A percentile compares a stretch with the other conserved stretches of the same genome.
These are phyloP conservation scores for Fusarium bactridioides DNA, from an alignment of 2,329 filamentous ascomycete species.

Conservation along the genomic window DNA sequence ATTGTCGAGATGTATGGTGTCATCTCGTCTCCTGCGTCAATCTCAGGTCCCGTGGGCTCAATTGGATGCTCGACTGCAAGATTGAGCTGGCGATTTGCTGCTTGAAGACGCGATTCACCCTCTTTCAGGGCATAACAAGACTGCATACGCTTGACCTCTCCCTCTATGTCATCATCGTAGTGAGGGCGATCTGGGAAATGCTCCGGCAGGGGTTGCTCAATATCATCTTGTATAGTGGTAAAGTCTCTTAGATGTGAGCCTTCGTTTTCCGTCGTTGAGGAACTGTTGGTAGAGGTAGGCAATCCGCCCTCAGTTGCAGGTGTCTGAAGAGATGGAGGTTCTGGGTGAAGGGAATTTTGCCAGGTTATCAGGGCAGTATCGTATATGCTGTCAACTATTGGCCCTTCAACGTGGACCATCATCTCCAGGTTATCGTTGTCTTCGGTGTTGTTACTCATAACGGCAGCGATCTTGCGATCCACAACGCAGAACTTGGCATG, in stretches of 20 bases:
- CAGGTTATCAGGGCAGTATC: constrained; percentile 78
- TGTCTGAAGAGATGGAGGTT: constrained; percentile 6
- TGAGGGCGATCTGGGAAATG: constrained; percentile 67
- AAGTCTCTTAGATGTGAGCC: neutral
- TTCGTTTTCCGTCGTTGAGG: neutral
- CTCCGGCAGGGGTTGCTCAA: constrained; percentile 52
- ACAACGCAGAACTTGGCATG: constrained; percentile 82
- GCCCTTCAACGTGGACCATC: constrained; percentile 78
- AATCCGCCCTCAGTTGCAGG: neutral
- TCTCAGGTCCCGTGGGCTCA: constrained; percentile 62
- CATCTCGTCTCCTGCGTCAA: constrained; percentile 63
- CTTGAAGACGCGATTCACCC: constrained; percentile 63
- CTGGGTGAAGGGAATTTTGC: constrained; percentile 61
- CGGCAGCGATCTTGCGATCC: constrained; percentile 72
- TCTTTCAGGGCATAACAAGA: constrained; percentile 58
- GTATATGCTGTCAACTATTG: constrained; percentile 78
- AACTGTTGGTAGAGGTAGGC: no score
- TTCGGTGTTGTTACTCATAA: constrained; percentile 82
- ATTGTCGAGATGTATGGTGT: constrained; percentile 65
- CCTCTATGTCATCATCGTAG: constrained; percentile 68
- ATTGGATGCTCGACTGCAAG: constrained; percentile 62
- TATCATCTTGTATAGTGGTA: neutral
- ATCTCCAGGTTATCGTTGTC: constrained; percentile 85
- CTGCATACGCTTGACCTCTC: constrained; percentile 70
- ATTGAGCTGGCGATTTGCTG: constrained; percentile 72